phyloP scores from a whole-genome alignment of 2,329 filamentous ascomycete species.

The Colletotrichum higginsianum region DNA sequence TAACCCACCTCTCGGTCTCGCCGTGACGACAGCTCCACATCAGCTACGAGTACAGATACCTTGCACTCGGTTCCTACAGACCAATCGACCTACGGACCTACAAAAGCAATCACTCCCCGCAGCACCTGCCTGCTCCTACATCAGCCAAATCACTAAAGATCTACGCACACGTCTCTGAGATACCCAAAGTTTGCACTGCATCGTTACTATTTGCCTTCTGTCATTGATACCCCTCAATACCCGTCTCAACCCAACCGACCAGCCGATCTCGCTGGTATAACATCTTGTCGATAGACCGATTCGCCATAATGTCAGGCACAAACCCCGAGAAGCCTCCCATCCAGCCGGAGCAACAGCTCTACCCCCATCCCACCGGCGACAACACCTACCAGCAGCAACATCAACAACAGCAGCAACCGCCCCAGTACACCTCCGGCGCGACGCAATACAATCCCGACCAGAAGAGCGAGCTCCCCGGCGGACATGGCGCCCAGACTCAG shows the following conservation, averaged over 20 bases:
- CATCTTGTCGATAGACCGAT: neutral
- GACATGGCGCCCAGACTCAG: conserved; percentile 11
- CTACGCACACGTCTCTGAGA: neutral
- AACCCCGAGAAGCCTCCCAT: conserved; percentile 43
- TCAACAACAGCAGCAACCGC: conserved; percentile 23
- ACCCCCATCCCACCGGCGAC: conserved; percentile 37
- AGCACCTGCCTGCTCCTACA: neutral
- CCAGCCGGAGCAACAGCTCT: conserved; percentile 37
- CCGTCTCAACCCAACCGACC: neutral
- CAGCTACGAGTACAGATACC: neutral
- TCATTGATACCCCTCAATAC: conserved; percentile 1
- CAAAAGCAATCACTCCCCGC: conserved; percentile 15
- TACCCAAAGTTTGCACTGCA: conserved; percentile 8
- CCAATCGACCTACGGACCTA: conserved; percentile 5
- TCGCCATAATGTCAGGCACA: conserved; percentile 28
- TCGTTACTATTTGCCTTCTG: neutral
- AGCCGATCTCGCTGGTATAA: neutral
- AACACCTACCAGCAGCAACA: conserved; percentile 14
- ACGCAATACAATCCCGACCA: conserved; percentile 27
- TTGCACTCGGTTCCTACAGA: too few species aligned
- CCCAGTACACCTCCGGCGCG: conserved; percentile 18
- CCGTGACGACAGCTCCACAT: conserved; percentile 14
- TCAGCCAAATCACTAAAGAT: neutral
- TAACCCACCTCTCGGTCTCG: conserved; percentile 14
- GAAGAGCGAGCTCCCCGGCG: conserved; percentile 31